phyloP scores from a whole-genome alignment of 495 filamentous ascomycete genomes.

The Penicillium mononematosum region DNA sequence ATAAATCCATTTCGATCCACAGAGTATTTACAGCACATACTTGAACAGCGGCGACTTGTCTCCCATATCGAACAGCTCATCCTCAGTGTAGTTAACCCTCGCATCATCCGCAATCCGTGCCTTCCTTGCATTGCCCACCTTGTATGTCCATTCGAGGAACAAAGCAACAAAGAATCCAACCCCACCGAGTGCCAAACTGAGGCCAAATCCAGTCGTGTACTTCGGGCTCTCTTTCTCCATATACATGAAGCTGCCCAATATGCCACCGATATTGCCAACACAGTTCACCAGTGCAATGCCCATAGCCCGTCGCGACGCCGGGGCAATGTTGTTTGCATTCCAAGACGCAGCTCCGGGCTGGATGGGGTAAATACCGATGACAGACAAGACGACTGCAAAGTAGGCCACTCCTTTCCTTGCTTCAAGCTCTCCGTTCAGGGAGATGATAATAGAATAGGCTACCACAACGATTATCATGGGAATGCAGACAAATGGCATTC shows the following conservation, averaged over 20 bases:
- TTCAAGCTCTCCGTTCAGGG: constrained; percentile 1
- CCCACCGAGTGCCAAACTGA: constrained; percentile 2
- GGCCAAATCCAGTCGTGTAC: constrained; percentile 5
- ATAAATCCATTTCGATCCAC: background rate
- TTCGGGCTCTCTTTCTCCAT: constrained; percentile 6
- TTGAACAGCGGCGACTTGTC: constrained; percentile 58
- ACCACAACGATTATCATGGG: constrained; percentile 1
- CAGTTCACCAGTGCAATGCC: constrained; percentile 11
- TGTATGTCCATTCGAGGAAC: constrained; percentile 5
- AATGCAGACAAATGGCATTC: constrained; percentile 7
- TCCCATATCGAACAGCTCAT: constrained; percentile 54
- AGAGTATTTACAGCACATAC: constrained; percentile 21
- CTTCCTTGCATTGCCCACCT: constrained; percentile 3
- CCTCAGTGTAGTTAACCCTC: constrained; percentile 39
- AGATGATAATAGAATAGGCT: constrained; percentile 2
- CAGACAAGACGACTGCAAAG: constrained; percentile 5
- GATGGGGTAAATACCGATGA: constrained; percentile 5
- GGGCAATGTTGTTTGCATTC: constrained; percentile 14
- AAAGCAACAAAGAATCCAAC: constrained; percentile 4
- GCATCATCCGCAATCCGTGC: constrained; percentile 30
- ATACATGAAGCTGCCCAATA: constrained; percentile 14
- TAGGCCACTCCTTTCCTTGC: background rate
- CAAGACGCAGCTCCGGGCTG: constrained; percentile 10
- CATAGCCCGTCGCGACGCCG: constrained; percentile 2
- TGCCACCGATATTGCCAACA: constrained; percentile 13